Conservation (phyloP, 768 basidiomycete species). For the Phylloporus rhodoxanthus region DNA sequence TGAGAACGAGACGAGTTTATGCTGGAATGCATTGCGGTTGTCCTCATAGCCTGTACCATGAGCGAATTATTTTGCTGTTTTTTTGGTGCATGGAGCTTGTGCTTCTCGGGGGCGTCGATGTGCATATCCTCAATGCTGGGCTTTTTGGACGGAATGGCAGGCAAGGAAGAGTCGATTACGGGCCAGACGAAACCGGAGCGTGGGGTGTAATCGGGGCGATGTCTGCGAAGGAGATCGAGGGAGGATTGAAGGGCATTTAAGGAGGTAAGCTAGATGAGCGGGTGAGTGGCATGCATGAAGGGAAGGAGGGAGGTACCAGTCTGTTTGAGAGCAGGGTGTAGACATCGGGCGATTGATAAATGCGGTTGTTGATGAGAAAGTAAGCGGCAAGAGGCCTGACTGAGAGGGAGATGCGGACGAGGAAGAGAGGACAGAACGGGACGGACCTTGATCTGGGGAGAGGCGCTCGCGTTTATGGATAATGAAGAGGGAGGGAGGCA, state of each 20-base stretch:
- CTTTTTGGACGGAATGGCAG: slow-evolving; percentile 41
- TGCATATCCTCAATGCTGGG: slow-evolving; percentile 24
- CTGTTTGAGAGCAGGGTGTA: slow-evolving; percentile 82
- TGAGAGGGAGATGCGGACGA: slow-evolving; percentile 25
- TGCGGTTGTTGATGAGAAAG: slow-evolving; percentile 83
- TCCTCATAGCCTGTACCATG: slow-evolving; percentile 72
- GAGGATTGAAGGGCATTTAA: slow-evolving; percentile 70
- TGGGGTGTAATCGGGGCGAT: slow-evolving; percentile 79
- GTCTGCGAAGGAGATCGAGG: slow-evolving; percentile 62
- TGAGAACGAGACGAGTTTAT: slow-evolving; percentile 41
- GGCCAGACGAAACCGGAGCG: slow-evolving; percentile 84
- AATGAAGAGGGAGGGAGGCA: slow-evolving; percentile 78
- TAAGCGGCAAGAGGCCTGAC: slow-evolving; percentile 76
- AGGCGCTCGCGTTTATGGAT: slow-evolving; percentile 85
- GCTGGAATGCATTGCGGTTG: slow-evolving; percentile 67
- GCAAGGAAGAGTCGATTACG: slow-evolving; percentile 51
- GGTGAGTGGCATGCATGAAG: background rate
- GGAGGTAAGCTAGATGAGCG: slow-evolving; percentile 51
- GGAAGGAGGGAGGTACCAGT: slow-evolving; percentile 44
- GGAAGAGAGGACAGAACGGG: background rate
- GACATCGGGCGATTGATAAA: slow-evolving; percentile 83
- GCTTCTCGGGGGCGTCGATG: slow-evolving; percentile 20
- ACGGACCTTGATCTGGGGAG: slow-evolving; percentile 76
- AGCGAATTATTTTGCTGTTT: slow-evolving; percentile 65
- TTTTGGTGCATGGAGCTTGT: slow-evolving; percentile 33